Percentiles rank a stretch among this genome's conserved stretches.
Conservation (phyloP, 805 yeast genomes). For the Kuraishia borneana region DNA sequence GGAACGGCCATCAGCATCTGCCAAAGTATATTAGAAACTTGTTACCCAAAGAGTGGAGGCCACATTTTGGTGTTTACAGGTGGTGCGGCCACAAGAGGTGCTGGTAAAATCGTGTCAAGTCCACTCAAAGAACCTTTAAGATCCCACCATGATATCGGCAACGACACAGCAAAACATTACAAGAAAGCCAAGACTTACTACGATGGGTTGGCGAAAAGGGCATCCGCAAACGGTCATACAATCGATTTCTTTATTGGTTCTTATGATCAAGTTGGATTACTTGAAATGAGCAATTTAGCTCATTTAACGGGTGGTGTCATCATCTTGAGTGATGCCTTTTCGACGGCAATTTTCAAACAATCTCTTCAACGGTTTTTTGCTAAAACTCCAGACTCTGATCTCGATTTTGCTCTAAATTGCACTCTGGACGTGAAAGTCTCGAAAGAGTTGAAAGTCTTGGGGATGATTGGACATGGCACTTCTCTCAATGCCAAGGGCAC, state of each 20-base stretch:
- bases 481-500: conserved; percentile 25
- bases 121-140: conserved; percentile 50
- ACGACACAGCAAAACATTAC: conserved; percentile 28
- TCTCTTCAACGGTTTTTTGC: conserved; percentile 43
- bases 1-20: conserved; percentile 50
- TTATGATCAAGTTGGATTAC: conserved; percentile 59
- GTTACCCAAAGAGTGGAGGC: conserved; percentile 39
- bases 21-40: conserved; percentile 21
- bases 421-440: conserved; percentile 46
- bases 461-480: conserved; percentile 53
- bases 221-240: conserved; percentile 40
- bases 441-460: conserved; percentile 39
- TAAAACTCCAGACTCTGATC: conserved; percentile 17
- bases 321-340: conserved; percentile 53
- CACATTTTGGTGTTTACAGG: conserved; percentile 44
- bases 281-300: conserved; percentile 51
- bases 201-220: conserved; percentile 31
- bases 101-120: conserved; percentile 49
- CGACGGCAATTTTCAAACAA: conserved; percentile 58
- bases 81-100: conserved; percentile 59
- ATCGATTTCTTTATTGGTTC: conserved; percentile 52
- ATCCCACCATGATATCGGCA: conserved; percentile 51
- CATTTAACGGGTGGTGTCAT: conserved; percentile 53
- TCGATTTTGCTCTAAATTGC: conserved; percentile 47
- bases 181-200: conserved; percentile 36